Conservation (phyloP, 2,329 filamentous ascomycete species). For the Colletotrichum nymphaeae region DNA sequence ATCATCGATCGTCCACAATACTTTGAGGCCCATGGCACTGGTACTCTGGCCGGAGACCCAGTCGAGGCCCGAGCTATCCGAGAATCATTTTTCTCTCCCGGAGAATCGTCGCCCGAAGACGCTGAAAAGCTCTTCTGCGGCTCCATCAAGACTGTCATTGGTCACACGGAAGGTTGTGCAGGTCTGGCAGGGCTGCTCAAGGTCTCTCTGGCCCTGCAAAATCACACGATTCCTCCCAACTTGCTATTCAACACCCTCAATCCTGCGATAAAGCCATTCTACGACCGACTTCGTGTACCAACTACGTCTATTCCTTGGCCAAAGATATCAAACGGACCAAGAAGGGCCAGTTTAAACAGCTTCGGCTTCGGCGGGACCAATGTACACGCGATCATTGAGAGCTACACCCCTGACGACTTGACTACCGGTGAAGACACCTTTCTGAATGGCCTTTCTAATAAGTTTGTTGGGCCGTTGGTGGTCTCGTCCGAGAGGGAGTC, state of each 20-base stretch:
- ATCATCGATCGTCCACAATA: slow-evolving; percentile 42
- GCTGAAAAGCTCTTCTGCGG: slow-evolving; percentile 38
- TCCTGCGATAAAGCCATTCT: slow-evolving; percentile 20
- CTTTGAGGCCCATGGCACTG: slow-evolving; percentile 56
- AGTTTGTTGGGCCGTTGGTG: no score
- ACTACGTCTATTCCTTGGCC: slow-evolving; percentile 41
- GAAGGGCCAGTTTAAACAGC: slow-evolving; percentile 49
- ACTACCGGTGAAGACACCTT: neutral
- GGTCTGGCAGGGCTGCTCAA: slow-evolving; percentile 29
- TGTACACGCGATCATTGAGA: slow-evolving; percentile 41
- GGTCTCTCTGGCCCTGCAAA: slow-evolving; percentile 3
- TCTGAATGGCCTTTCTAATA: neutral
- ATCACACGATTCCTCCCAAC: slow-evolving; percentile 19
- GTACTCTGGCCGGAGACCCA: slow-evolving; percentile 58
- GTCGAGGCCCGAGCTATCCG: slow-evolving; percentile 55
- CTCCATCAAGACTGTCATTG: slow-evolving; percentile 42
- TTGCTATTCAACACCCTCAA: slow-evolving; percentile 34
- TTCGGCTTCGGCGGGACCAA: slow-evolving; percentile 45
- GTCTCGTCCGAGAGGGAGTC: no score
- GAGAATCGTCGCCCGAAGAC: neutral
- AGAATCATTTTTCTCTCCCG: slow-evolving; percentile 30
- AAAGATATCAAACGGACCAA: slow-evolving; percentile 27
- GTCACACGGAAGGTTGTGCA: slow-evolving; percentile 41
- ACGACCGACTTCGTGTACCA: slow-evolving; percentile 39
- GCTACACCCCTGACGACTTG: neutral